phyloP scores from a whole-genome alignment of 768 basidiomycete species.

The Podaxis sp. region DNA sequence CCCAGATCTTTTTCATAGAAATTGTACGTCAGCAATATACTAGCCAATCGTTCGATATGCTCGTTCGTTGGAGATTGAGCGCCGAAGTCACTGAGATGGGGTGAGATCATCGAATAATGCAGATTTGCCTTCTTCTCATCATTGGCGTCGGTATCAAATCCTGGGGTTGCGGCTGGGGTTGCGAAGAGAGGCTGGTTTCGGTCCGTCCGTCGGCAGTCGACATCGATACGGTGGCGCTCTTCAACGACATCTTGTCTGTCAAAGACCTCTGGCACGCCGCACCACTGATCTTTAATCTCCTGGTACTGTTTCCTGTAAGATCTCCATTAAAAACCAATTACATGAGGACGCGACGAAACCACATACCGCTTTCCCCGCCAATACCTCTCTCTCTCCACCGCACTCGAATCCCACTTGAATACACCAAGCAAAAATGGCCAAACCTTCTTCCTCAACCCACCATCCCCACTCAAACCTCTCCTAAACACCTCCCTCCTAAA shows the following conservation, averaged over 20 bases:
- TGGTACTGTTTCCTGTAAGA: conserved; percentile 63
- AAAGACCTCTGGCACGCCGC: conserved; percentile 77
- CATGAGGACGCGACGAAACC: background rate
- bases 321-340: conserved; percentile 3
- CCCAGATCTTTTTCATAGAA: conserved; percentile 87
- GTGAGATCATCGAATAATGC: conserved; percentile 73
- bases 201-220: conserved; percentile 96
- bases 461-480: conserved; percentile 60
- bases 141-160: conserved; percentile 32
- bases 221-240: conserved; percentile 94
- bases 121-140: conserved; percentile 57
- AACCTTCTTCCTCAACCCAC: conserved; percentile 62
- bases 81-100: conserved; percentile 69
- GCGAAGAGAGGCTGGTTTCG: conserved; percentile 90
- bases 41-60: conserved; percentile 86
- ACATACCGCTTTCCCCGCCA: conserved; percentile 68
- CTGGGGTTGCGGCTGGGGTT: conserved; percentile 32
- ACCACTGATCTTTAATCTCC: conserved; percentile 78
- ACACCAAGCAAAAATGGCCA: conserved; percentile 94
- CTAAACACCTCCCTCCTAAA: conserved; percentile 79
- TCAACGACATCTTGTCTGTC: conserved; percentile 80
- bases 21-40: conserved; percentile 88
- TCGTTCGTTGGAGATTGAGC: conserved; percentile 89
- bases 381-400: conserved; percentile 53
- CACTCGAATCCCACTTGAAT: conserved; percentile 73